Conservation (phyloP, 2,329 filamentous ascomycete species). For the Penicillium aurantiogriseum region DNA sequence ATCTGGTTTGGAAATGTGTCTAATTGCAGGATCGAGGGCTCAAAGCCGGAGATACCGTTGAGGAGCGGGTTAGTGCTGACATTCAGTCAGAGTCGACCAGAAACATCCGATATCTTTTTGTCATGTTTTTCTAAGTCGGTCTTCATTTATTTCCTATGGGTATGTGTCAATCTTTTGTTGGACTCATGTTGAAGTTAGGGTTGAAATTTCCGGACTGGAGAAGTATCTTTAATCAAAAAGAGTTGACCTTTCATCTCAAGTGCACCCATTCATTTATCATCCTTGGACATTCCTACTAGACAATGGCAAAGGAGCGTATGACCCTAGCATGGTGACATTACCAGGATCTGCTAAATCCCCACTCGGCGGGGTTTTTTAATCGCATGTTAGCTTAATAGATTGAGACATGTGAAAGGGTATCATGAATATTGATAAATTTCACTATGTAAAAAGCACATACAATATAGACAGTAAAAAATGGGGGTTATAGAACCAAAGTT, state of each 20-base stretch:
- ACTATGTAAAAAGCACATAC: no score
- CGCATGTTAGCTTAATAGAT: background rate
- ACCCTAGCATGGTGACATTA: background rate
- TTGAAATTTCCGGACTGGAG: background rate
- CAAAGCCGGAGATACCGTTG: background rate
- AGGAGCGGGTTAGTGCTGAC: background rate
- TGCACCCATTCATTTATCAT: background rate
- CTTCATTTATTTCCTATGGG: background rate
- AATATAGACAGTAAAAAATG: background rate
- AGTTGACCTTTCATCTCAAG: background rate
- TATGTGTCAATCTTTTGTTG: background rate
- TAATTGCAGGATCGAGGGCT: background rate
- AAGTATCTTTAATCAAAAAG: background rate
- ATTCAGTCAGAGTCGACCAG: background rate
- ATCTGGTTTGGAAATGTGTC: background rate
- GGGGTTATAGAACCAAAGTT: background rate
- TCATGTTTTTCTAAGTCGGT: background rate
- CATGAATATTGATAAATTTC: background rate
- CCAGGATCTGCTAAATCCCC: background rate
- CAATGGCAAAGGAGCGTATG: background rate
- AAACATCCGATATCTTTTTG: background rate
- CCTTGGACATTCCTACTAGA: background rate
- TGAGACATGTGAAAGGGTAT: background rate
- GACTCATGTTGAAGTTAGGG: background rate
- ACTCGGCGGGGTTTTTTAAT: background rate